Evolutionary conservation across 2,329 filamentous ascomycete genomes (phyloP), one percentile per base, ranked within the genome.

Genomic region (Elsinoe ampelina): DNA sequence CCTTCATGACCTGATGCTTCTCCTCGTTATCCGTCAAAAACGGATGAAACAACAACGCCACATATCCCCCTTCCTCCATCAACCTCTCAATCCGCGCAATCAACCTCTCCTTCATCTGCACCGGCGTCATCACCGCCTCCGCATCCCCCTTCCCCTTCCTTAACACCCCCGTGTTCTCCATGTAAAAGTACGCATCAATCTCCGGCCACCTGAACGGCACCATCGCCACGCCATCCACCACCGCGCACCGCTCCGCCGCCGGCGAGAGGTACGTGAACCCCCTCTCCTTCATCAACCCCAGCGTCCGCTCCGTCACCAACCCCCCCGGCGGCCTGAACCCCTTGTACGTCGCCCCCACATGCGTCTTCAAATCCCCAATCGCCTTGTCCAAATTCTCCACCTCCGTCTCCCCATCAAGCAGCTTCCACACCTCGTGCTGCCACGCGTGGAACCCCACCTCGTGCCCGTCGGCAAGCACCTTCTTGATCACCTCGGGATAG

Each of bases 101-200:
- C 22, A 64, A 62, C 12, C 60, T 55, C 30, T 61, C 34, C 20
- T 61, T 62, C 39, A 69, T 55, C 8, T 61, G 56, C 12, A 60
- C 52, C 19, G 63, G 60, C 10, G 52, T 54, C 42, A 65, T 59
- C 4, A 61, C 20, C 36, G 61, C 59, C 39, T 61, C 63, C 5
- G 56, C 22, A 38, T 65, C 62, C 10, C 62, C 65, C 50, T 67
- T 68, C 48, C 61, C 58, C 57, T 61, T 61, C 22, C 67, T 60
- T 42, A 69, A 54, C 12, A 61, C 62, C 19, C 60, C 56, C 41
- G 67, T 67, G 1, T 60, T 54, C 15, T 65, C 64, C 66, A 69
- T 67, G 51, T 68, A 68, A 58, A 65, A 69, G 55, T 65, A 67
- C 1, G 67, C 67, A 60, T 69, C 67, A 8, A 68, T 65, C 12